phyloP scores from a whole-genome alignment of 2,329 filamentous ascomycete species.

The Clarireedia paspali region DNA sequence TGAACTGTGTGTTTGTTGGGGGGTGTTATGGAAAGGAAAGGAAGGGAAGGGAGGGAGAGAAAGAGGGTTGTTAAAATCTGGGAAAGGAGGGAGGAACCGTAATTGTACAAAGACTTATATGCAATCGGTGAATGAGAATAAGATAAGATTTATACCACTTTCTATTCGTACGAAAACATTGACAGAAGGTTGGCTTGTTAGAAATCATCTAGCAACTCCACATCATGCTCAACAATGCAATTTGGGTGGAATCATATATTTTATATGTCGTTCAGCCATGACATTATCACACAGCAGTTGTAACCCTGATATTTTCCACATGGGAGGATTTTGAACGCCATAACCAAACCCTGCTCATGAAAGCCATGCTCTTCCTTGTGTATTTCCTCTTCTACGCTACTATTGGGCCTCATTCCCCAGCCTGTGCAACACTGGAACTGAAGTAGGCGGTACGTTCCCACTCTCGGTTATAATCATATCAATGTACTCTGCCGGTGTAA shows the following conservation, averaged over 20 bases:
- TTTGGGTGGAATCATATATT: neutral
- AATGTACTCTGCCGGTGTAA: constrained; percentile 80
- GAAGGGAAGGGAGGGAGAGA: neutral
- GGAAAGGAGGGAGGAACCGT: neutral
- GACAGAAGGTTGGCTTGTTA: no score
- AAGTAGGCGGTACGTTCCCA: constrained; percentile 77
- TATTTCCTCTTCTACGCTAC: neutral
- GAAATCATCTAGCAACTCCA: neutral
- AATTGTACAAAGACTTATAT: constrained; percentile 5
- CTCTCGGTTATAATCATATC: constrained; percentile 88
- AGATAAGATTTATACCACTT: neutral
- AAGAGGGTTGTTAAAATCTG: neutral
- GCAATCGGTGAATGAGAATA: neutral
- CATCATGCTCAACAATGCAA: neutral
- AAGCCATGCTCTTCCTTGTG: neutral
- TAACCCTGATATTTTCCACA: constrained; percentile 1
- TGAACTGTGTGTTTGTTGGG: neutral
- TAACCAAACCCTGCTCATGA: neutral
- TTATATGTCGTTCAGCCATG: constrained; percentile 3
- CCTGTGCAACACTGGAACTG: constrained; percentile 68
- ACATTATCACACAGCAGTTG: constrained; percentile 15
- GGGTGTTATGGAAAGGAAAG: neutral
- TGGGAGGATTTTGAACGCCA: neutral
- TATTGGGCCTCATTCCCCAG: constrained; percentile 37
- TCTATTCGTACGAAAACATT: neutral